Evolutionary conservation across 495 filamentous ascomycete species (phyloP).

Genomic region (Bacidia rubella): DNA sequence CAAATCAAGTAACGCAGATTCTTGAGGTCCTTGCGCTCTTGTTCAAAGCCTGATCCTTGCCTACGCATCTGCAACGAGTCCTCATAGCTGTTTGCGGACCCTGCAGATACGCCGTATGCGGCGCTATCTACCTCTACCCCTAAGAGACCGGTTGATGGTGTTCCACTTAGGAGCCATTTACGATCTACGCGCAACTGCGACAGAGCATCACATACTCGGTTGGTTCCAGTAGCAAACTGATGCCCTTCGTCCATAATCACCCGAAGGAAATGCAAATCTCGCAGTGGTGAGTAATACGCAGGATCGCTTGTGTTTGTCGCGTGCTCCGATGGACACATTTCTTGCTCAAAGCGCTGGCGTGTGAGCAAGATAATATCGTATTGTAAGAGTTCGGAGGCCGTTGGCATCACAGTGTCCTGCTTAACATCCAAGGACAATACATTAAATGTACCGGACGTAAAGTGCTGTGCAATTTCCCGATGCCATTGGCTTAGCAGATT

Average conservation of each 20-base stretch:
- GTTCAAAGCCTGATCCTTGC: conserved; percentile 27
- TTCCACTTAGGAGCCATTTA: conserved; percentile 85
- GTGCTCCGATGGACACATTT: conserved; percentile 23
- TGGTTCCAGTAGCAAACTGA: conserved; percentile 52
- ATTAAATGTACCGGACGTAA: conserved; percentile 41
- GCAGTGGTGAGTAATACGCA: conserved; percentile 47
- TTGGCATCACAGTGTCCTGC: conserved; percentile 32
- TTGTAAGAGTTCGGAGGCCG: conserved; percentile 40
- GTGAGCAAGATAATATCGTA: conserved; percentile 77
- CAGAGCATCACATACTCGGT: conserved; percentile 52
- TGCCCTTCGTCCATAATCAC: conserved; percentile 91
- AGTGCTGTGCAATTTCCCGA: conserved; percentile 53
- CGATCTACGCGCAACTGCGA: conserved; percentile 55
- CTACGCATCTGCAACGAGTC: conserved; percentile 21
- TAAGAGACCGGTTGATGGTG: conserved; percentile 68
- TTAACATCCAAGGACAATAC: conserved; percentile 44
- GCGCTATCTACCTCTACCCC: conserved; percentile 55
- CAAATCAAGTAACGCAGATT: conserved; percentile 56
- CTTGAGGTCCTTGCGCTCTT: conserved; percentile 60
- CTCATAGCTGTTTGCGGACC: conserved; percentile 17
- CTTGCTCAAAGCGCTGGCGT: conserved; percentile 54
- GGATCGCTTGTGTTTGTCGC: conserved; percentile 23
- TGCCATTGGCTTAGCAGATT: conserved; percentile 44
- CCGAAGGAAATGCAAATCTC: conserved; percentile 64
- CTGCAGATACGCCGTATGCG: conserved; percentile 28